Percentiles rank a stretch among this genome's conserved stretches.
phyloP scores from a whole-genome alignment of 768 basidiomycete species.

The Coprinopsis cinerea region DNA sequence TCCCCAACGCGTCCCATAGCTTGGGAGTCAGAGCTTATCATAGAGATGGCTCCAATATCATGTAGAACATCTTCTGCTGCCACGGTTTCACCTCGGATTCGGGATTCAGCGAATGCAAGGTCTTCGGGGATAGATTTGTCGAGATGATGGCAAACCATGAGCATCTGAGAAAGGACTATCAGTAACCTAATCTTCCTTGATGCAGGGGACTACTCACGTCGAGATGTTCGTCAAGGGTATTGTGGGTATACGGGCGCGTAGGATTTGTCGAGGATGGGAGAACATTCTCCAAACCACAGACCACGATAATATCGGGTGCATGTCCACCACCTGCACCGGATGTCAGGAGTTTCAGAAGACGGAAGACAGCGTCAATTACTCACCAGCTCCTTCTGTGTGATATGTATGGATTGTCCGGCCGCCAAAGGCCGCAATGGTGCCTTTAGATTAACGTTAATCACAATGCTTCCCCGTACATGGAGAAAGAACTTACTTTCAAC shows the following conservation, averaged over 20 bases:
- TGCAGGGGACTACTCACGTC: slow-evolving; percentile 53
- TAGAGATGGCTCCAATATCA: slow-evolving; percentile 89
- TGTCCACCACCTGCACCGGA: slow-evolving; percentile 72
- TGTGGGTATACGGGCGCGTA: slow-evolving; percentile 84
- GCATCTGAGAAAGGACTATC: slow-evolving; percentile 58
- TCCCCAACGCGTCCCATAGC: slow-evolving; percentile 99
- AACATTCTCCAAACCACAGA: slow-evolving; percentile 84
- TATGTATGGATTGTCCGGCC: slow-evolving; percentile 94
- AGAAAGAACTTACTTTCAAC: slow-evolving; percentile 80
- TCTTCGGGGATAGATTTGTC: slow-evolving; percentile 91
- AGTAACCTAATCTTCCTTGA: not conserved
- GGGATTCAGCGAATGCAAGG: slow-evolving; percentile 91
- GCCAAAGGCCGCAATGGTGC: slow-evolving; percentile 85
- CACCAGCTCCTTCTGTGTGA: slow-evolving; percentile 93
- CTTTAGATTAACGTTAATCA: slow-evolving; percentile 27
- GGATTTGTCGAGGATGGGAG: slow-evolving; percentile 97
- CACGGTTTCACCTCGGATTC: slow-evolving; percentile 93
- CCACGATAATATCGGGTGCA: slow-evolving; percentile 98
- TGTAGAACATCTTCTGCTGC: slow-evolving; percentile 97
- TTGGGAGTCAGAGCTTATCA: slow-evolving; percentile 95
- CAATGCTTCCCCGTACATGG: not conserved
- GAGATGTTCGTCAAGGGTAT: slow-evolving; percentile 95
- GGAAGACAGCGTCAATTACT: slow-evolving; percentile 6
- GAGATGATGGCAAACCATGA: slow-evolving; percentile 99
- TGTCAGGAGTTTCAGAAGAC: not conserved